Evolutionary conservation across 2,329 filamentous ascomycete genomes (phyloP).

Genomic region (Talaromyces rugulosus): DNA sequence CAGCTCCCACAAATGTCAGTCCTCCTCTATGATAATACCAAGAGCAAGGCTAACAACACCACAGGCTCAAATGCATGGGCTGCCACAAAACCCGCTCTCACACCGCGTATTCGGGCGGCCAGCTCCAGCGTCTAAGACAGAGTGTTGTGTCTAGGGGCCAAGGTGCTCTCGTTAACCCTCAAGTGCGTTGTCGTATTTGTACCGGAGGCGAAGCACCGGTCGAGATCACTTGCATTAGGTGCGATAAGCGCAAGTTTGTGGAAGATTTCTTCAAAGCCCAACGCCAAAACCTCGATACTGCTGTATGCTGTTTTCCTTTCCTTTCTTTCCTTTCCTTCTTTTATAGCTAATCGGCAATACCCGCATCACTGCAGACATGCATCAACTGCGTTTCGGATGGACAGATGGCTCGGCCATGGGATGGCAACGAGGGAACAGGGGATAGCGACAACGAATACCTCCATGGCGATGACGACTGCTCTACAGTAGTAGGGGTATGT

Average conservation of each 20-base stretch:
- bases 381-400: constrained; percentile 32
- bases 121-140: constrained; percentile 35
- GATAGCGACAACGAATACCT: neutral
- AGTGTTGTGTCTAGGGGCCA: constrained; percentile 18
- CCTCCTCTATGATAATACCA: neutral
- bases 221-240: constrained; percentile 49
- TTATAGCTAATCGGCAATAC: neutral
- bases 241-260: constrained; percentile 43
- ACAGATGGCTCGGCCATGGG: constrained; percentile 31
- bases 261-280: constrained; percentile 49
- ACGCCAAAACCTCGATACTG: constrained; percentile 41
- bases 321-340: constrained; percentile 5
- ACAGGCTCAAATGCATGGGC: constrained; percentile 44
- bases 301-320: constrained; percentile 32
- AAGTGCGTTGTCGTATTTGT: constrained; percentile 43
- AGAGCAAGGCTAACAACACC: neutral
- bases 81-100: constrained; percentile 41
- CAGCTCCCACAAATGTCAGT: neutral
- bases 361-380: constrained; percentile 35
- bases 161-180: constrained; percentile 15
- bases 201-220: constrained; percentile 33
- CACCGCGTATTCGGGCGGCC: constrained; percentile 44
- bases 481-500: neutral
- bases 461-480: neutral
- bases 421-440: constrained; percentile 18